Evolutionary conservation across 768 basidiomycete genomes (phyloP).

Genomic region (Suillus bovinus): DNA sequence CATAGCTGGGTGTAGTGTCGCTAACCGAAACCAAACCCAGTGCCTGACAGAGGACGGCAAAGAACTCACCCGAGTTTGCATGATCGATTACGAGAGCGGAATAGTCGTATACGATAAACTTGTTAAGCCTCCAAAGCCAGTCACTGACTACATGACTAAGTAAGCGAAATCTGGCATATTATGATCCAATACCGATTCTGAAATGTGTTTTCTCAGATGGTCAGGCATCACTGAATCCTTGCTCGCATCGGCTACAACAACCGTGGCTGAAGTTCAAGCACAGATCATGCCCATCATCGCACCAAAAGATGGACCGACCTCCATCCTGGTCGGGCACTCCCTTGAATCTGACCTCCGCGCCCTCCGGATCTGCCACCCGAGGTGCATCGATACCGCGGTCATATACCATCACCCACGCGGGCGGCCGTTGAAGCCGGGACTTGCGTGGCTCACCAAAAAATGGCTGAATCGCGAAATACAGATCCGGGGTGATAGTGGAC

Average conservation of each 20-base stretch:
- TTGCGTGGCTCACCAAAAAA: constrained; percentile 96
- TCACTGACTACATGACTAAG: constrained; percentile 92
- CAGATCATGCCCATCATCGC: constrained; percentile 66
- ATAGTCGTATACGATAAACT: constrained; percentile 84
- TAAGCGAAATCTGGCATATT: constrained; percentile 31
- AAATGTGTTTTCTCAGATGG: constrained; percentile 52
- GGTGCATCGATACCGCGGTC: constrained; percentile 90
- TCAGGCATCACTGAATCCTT: constrained; percentile 88
- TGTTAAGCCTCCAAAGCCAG: constrained; percentile 83
- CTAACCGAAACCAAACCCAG: constrained; percentile 39
- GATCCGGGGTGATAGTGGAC: constrained; percentile 77
- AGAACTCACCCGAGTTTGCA: constrained; percentile 81
- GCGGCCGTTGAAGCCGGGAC: constrained; percentile 88
- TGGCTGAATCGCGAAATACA: constrained; percentile 94
- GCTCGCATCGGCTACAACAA: constrained; percentile 70
- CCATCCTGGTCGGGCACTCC: constrained; percentile 92
- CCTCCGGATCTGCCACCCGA: constrained; percentile 81
- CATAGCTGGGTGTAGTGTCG: neutral
- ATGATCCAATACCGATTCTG: neutral
- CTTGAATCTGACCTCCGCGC: constrained; percentile 93
- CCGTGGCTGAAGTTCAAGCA: constrained; percentile 75
- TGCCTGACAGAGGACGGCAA: constrained; percentile 89
- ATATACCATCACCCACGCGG: constrained; percentile 92
- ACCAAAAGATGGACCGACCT: constrained; percentile 48
- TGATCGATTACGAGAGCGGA: constrained; percentile 76